Evolutionary conservation across 495 filamentous ascomycete genomes (phyloP), one percentile per base, ranked within the genome.

Genomic region (Lichina pygmaea): DNA sequence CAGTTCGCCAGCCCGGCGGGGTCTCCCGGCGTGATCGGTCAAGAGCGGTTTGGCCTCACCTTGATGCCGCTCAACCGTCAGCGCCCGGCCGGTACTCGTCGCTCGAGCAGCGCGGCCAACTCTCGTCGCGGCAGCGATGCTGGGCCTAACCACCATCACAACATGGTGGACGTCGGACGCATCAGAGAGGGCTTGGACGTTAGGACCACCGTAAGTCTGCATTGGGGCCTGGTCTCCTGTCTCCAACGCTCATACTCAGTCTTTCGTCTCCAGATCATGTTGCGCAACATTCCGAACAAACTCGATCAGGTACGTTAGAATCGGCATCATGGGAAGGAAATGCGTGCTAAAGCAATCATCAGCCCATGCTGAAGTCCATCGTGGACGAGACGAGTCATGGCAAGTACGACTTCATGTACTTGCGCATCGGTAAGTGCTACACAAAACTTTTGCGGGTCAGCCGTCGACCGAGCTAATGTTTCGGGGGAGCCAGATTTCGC

Each of bases 261-360:
- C 24, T 4, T 24, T 24, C 46, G 9, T 46, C 44, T 31, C 37
- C 50, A 91, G 82, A 77, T 97, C 48, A 97, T 97, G 89, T 63
- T 94, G 30, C 77, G 86, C 8, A 94, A 95, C 54, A 89, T 95
- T 45, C 89, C 89, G 6, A 93, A 92, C 60, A 81, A 81, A 53
- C 75, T 94, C 49, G 73, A 81, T 48, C 75, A 80, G 60, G 76
- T 77, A 52, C 48, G 57, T 46, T 17, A 1, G 24, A 24, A 24
- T 9, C 43, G 32, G 32, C 9, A 13, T 8, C 13, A 43, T 47
- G 17, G 13, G 16, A 31, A 4, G 4, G 2, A 24, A 24, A 24
- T 4, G 1, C 1, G 24, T 24, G 32, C 44, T 48, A 17, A 50
- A 53, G 33, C 57, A 32, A 17, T 43, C 5, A 51, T 24, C 51